phyloP scores from a whole-genome alignment of 371 early-diverging fungal genomes.

The Mycotypha africana region DNA sequence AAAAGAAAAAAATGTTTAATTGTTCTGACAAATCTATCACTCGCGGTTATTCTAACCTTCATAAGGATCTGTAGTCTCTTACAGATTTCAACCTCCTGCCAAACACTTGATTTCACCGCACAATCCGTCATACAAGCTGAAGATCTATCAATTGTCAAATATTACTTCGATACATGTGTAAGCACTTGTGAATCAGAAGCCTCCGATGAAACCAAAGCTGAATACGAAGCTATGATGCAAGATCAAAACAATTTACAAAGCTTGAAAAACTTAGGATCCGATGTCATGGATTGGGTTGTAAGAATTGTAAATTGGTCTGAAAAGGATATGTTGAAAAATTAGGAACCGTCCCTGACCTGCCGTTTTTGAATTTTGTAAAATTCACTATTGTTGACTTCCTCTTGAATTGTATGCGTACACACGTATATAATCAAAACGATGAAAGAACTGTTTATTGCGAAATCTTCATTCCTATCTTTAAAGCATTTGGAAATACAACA shows the following conservation, averaged over 20 bases:
- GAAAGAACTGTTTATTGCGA: slow-evolving; percentile 9
- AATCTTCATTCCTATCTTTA: slow-evolving; percentile 5
- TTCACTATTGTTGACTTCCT: slow-evolving; percentile 13
- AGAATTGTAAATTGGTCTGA: not conserved
- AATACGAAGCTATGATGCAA: slow-evolving; percentile 4
- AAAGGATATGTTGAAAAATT: slow-evolving; percentile 2
- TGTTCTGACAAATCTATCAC: too few species aligned
- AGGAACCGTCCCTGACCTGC: slow-evolving; percentile 4
- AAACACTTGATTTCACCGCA: slow-evolving; percentile 8
- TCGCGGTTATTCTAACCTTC: too few species aligned
- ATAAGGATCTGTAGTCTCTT: too few species aligned
- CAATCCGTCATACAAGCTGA: slow-evolving; percentile 13
- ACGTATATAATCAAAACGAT: slow-evolving; percentile 6
- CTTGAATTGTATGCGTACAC: slow-evolving; percentile 2
- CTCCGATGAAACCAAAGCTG: not conserved
- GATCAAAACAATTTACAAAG: slow-evolving; percentile 2
- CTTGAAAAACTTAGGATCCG: not conserved
- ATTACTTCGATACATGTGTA: slow-evolving; percentile 9
- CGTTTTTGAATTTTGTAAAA: slow-evolving; percentile 10
- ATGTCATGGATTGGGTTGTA: not conserved
- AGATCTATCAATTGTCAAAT: slow-evolving; percentile 8
- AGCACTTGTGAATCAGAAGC: slow-evolving; percentile 8
- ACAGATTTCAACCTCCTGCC: slow-evolving; percentile 6
- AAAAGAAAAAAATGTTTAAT: slow-evolving; percentile 15
- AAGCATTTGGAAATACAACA: slow-evolving; percentile 11